A percentile compares a stretch with the other conserved stretches of the same genome.
phyloP scores from a whole-genome alignment of 2,329 filamentous ascomycete genomes.

The Aspergillus versicolor region DNA sequence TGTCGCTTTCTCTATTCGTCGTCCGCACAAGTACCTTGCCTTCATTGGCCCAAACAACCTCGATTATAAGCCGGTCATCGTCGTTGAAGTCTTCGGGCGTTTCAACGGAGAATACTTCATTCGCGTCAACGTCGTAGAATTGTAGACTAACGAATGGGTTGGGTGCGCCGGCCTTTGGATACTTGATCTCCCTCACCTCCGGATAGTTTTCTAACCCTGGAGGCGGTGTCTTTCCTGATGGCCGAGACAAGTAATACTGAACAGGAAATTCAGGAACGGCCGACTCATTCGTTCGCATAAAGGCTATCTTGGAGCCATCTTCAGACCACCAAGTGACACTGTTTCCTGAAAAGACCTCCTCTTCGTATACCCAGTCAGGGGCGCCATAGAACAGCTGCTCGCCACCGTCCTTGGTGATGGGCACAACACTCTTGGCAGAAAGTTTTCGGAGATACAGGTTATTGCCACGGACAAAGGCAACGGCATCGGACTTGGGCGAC shows the following conservation, averaged over 20 bases:
- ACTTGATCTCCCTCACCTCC: constrained; percentile 89
- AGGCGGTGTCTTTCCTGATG: constrained; percentile 68
- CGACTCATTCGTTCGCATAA: constrained; percentile 90
- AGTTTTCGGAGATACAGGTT: constrained; percentile 80
- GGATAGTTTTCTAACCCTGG: constrained; percentile 84
- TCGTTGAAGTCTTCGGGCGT: constrained; percentile 75
- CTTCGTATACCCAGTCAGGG: constrained; percentile 96
- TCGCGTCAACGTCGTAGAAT: constrained; percentile 80
- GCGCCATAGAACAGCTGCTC: constrained; percentile 90
- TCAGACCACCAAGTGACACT: constrained; percentile 94
- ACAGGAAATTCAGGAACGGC: constrained; percentile 87
- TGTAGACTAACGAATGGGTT: constrained; percentile 86
- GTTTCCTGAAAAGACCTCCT: constrained; percentile 76
- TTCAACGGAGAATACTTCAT: constrained; percentile 75
- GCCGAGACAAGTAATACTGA: constrained; percentile 86
- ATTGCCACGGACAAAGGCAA: constrained; percentile 89
- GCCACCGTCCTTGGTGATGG: constrained; percentile 84
- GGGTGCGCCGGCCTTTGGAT: constrained; percentile 90
- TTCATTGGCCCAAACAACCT: constrained; percentile 83
- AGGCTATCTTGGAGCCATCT: constrained; percentile 85
- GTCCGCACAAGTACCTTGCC: constrained; percentile 82
- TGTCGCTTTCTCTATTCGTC: constrained; percentile 90
- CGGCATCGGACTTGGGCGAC: constrained; percentile 81
- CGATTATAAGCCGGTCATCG: constrained; percentile 84
- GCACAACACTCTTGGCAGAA: constrained; percentile 58